phyloP scores from a whole-genome alignment of 192 early-diverging fungal genomes.

The Linnemannia hyalina region DNA sequence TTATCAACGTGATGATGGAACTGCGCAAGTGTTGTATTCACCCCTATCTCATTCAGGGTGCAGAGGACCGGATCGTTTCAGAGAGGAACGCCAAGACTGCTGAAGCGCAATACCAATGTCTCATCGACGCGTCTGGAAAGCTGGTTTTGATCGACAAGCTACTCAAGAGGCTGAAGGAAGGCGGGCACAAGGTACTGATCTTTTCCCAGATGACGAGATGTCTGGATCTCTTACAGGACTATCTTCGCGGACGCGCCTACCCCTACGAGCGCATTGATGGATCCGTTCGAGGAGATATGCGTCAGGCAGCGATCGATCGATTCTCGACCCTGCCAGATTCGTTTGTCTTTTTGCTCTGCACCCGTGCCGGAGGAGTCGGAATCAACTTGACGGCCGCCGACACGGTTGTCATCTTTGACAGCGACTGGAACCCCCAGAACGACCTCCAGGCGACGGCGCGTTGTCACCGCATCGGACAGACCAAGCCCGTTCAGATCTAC shows the following conservation, averaged over 20 bases:
- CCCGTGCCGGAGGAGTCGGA: constrained; percentile 88
- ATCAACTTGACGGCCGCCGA: constrained; percentile 92
- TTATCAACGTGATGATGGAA: constrained; percentile 92
- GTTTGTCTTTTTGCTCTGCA: constrained; percentile 90
- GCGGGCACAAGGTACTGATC: constrained; percentile 88
- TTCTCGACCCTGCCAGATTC: constrained; percentile 82
- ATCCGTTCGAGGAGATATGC: constrained; percentile 79
- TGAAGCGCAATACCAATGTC: constrained; percentile 75
- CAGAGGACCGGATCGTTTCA: constrained; percentile 81
- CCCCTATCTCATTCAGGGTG: constrained; percentile 82
- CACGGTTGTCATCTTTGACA: constrained; percentile 89
- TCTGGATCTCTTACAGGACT: constrained; percentile 87
- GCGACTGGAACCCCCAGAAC: constrained; percentile 93
- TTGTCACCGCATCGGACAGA: constrained; percentile 91
- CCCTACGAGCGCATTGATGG: constrained; percentile 87
- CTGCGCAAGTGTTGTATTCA: constrained; percentile 93
- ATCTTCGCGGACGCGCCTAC: constrained; percentile 79
- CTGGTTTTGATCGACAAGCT: constrained; percentile 88
- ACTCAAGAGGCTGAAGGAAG: constrained; percentile 75
- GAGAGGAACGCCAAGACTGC: constrained; percentile 70
- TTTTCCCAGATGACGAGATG: constrained; percentile 91
- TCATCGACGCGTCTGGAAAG: constrained; percentile 87
- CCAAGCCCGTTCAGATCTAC: constrained; percentile 83
- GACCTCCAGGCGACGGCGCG: constrained; percentile 89
- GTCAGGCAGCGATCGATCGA: constrained; percentile 89